These are phyloP conservation scores for Orbilia quercus DNA, from an alignment of 2,329 filamentous ascomycete species.

Conservation along the genomic window DNA sequence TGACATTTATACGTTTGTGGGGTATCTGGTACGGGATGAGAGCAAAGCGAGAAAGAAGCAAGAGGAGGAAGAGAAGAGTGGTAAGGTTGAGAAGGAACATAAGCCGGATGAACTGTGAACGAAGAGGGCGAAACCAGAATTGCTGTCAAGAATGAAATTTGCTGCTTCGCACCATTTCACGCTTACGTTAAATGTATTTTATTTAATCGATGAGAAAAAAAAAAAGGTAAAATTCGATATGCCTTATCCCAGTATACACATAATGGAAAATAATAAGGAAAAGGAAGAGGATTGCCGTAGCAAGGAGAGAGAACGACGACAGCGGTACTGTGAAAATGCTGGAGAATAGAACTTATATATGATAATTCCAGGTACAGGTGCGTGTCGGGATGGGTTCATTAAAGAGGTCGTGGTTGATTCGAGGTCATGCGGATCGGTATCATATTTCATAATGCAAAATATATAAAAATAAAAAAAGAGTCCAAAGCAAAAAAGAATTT, in stretches of 20 bases:
- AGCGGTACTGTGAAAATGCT: slow-evolving; percentile 16
- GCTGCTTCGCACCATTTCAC: neutral
- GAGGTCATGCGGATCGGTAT: slow-evolving; percentile 54
- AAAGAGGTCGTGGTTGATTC: slow-evolving; percentile 43
- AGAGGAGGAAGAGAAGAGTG: neutral
- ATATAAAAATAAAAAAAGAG: slow-evolving; percentile 28
- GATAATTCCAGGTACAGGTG: slow-evolving; percentile 31
- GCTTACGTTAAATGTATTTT: slow-evolving; percentile 10
- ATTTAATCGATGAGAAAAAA: slow-evolving; percentile 23
- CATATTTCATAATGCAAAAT: slow-evolving; percentile 48
- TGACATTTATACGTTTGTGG: slow-evolving; percentile 49
- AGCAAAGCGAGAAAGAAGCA: slow-evolving; percentile 27
- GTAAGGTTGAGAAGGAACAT: slow-evolving; percentile 12
- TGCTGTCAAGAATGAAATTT: too few relatives aligned
- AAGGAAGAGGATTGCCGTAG: slow-evolving; percentile 22
- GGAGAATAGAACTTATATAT: slow-evolving; percentile 26
- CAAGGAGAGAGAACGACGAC: slow-evolving; percentile 14
- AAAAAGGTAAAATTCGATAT: slow-evolving; percentile 49
- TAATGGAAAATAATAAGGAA: slow-evolving; percentile 32
- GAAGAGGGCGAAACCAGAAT: too few relatives aligned
- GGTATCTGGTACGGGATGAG: slow-evolving; percentile 30
- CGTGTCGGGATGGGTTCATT: slow-evolving; percentile 35
- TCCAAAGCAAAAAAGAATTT: slow-evolving; percentile 37
- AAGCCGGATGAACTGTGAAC: slow-evolving; percentile 40
- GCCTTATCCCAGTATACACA: slow-evolving; percentile 55